Evolutionary conservation across 2,329 filamentous ascomycete genomes (phyloP), one percentile per base, ranked within the genome.

Genomic region (Plectosphaerella cucumerina): DNA sequence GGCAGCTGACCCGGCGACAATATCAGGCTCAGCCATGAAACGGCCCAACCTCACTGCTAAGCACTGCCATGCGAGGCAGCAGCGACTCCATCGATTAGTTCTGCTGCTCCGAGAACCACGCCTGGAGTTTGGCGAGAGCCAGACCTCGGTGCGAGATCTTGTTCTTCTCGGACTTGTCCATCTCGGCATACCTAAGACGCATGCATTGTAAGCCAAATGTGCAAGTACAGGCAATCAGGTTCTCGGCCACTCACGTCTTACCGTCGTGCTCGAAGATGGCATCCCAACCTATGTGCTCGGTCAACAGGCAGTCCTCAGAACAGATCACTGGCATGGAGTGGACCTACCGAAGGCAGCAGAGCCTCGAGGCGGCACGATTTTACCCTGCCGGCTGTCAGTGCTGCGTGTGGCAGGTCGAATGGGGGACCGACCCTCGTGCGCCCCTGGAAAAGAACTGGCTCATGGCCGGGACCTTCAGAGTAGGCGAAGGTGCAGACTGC

Each of bases 401-500:
- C 33, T 42, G 11, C 5, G 31, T 33, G 42, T 22, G 50, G 50
- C 33, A 17, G 18, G n/a, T 15, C 33, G 23, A 11, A 6, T 37
- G 8, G 20, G 8, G 47, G 21, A 67, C 77, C 65, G 71, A 90
- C 89, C 60, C 88, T 78, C 12, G 92, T 97, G 53, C 90, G 80
- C 9, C 94, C 94, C 70, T 99, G 92, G 71, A 99, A 99, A 15
- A 97, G 76, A 23, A 96, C 78, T 2, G 90, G 86, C 63, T 96
- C 84, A 49, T 89, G 77, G 3, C 89, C 92, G 5, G 92, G 94
- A 0, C 93, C 94, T 56, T 85, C 80, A 50, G 84, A 94, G 71
- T 95, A 97, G 21, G 86, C 94, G 71, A 99, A 99, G 1, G 94
- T 99, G 72, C 93, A 97, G 44, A 99, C 89, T 17, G 94, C 93